Percentiles rank a stretch among this genome's conserved stretches.
These are phyloP conservation scores for Pterocarpus santalinus DNA, from an alignment of 306 rosid species.

Conservation along the genomic window DNA sequence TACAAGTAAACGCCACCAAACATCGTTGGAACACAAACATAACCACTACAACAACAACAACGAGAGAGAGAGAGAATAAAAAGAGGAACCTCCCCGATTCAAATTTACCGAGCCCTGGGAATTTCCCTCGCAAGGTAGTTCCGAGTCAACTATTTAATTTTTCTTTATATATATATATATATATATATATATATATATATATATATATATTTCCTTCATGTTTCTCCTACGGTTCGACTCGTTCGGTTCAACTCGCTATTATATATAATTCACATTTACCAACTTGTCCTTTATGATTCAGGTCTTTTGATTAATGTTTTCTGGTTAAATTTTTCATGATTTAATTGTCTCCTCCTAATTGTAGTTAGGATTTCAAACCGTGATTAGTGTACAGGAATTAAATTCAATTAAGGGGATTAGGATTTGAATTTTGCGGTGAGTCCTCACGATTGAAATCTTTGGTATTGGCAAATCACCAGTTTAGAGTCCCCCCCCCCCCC, in stretches of 20 bases:
- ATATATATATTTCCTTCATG: not conserved
- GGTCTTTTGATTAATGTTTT: not conserved
- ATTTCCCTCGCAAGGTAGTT: slow-evolving; percentile 48
- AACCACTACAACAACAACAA: not conserved
- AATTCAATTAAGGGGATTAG: not conserved
- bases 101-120: not conserved
- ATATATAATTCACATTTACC: not conserved
- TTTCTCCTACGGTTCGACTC: no score
- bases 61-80: not conserved
- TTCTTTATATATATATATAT: not conserved
- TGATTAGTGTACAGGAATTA: not conserved
- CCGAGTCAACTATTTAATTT: slow-evolving; percentile 10
- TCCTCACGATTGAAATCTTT: not conserved
- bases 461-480: no score
- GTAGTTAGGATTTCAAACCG: slow-evolving; percentile 17
- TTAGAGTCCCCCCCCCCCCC: no score
- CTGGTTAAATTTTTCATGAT: not conserved
- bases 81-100: not conserved
- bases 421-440: not conserved
- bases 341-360: not conserved
- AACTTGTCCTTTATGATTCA: not conserved
- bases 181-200: not conserved
- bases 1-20: not conserved
- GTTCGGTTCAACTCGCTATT: slow-evolving; percentile 1
- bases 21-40: not conserved